Percentiles rank a stretch among this genome's conserved stretches.
These are phyloP conservation scores for Gossypium turneri DNA, from an alignment of 345 rosid species.

Conservation along the genomic window DNA sequence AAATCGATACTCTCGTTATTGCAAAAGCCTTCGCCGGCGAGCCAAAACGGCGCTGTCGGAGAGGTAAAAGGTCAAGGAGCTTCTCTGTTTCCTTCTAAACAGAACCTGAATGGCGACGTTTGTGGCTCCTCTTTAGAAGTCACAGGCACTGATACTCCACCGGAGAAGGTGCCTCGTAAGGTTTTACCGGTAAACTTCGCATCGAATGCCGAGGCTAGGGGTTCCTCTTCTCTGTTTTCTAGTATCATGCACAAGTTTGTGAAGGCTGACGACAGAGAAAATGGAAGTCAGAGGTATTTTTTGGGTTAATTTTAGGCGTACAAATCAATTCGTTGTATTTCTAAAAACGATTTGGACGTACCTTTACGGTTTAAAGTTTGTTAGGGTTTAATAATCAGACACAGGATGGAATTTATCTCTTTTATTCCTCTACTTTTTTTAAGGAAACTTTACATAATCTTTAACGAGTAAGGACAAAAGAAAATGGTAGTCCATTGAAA, in stretches of 20 bases:
- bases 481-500: not conserved
- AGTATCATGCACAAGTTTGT: constrained; percentile 87
- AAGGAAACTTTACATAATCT: not conserved
- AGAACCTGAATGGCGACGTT: constrained; percentile 8
- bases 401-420: not conserved
- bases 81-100: constrained; percentile 22
- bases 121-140: constrained; percentile 42
- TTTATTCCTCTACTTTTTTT: not conserved
- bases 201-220: constrained; percentile 27
- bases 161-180: constrained; percentile 85
- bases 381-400: not conserved
- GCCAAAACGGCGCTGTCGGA: constrained; percentile 25
- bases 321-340: not conserved
- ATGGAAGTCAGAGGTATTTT: constrained; percentile 42
- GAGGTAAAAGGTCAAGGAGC: constrained; percentile 14
- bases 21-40: constrained; percentile 50
- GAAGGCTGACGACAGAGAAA: constrained; percentile 43
- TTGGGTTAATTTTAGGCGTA: not conserved
- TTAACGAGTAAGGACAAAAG: not conserved
- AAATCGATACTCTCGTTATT: constrained; percentile 70
- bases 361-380: not conserved
- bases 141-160: constrained; percentile 77
- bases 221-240: constrained; percentile 59
- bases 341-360: constrained; percentile 1
- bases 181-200: constrained; percentile 40